Evolutionary conservation across 2,329 filamentous ascomycete genomes (phyloP).

Genomic region (Fragosphaeria purpurea): DNA sequence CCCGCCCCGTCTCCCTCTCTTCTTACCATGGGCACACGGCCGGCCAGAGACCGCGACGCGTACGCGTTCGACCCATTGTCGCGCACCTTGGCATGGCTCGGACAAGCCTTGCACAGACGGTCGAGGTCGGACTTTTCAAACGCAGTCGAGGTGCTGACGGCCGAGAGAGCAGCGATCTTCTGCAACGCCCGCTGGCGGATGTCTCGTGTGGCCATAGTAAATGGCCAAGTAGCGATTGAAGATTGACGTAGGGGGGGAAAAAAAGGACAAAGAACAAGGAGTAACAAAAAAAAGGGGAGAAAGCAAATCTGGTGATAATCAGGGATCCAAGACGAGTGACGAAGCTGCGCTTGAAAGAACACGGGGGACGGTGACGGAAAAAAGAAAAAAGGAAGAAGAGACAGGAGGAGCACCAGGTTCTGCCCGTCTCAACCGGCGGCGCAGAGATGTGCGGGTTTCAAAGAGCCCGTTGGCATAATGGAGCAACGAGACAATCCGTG

Average conservation of each 20-base stretch:
- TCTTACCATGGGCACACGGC: conserved; percentile 51
- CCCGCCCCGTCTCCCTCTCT: no score
- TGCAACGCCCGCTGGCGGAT: conserved; percentile 53
- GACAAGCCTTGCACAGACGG: conserved; percentile 48
- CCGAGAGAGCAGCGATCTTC: conserved; percentile 55
- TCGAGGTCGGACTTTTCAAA: conserved; percentile 56
- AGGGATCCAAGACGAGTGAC: background rate
- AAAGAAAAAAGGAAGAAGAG: background rate
- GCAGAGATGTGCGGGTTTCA: background rate
- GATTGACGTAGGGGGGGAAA: background rate
- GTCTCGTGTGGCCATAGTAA: conserved; percentile 36
- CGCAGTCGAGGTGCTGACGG: conserved; percentile 39
- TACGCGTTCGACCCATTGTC: conserved; percentile 38
- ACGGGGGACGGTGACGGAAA: no score
- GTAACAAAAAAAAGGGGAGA: no score
- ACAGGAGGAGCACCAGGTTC: no score
- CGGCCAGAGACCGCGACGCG: conserved; percentile 33
- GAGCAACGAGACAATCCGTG: background rate
- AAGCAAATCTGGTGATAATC: background rate
- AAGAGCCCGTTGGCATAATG: background rate
- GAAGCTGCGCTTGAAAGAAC: background rate
- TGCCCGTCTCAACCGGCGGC: background rate
- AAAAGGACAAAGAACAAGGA: background rate
- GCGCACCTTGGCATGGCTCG: conserved; percentile 32
- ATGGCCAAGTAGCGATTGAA: background rate